Base-by-base conservation (phyloP, 805 yeast genomes). In the Ogataea corticis region DNA sequence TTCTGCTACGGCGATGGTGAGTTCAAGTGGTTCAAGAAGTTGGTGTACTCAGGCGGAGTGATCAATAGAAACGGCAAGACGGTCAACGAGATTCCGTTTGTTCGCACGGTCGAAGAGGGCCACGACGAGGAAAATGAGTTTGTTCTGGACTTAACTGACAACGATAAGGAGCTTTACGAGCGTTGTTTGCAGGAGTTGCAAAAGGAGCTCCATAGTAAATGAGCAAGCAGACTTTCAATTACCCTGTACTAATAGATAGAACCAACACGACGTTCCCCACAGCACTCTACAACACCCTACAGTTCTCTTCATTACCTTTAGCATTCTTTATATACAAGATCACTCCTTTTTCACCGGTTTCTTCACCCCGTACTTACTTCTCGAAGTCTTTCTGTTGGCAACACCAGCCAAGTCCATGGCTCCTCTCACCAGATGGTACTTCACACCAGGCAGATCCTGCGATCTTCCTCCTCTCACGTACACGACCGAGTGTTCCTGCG, bases 391-490 rank as follows among this genome's bases (percentile, higher is more conserved):
- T 70, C 98, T 82, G 62, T 90, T 89, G 30, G 96, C 97, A 27
- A 94, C 99, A 41, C 97, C 98, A 39, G 90, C 85, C 61, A 94
- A 75, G 72, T 92, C 99, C 63, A 83, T 80, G 7, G 90, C 87
- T 40, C 99, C 99, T 72, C 99, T 82, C 16, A 94, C 86, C 56
- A 89, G 75, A 69, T 87, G 94, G 68, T 94, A 94, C 65, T 89
- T 91, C 39, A 94, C 97, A 78, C 99, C 99, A 19, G 99, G 99
- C 58, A 92, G 74, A 82, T 94, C 99, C 64, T 91, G 97, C 42
- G 88, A 88, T 76, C 97, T 83, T 13, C 99, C 99, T n/a, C 99
- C 99, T 69, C 99, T 82, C 3, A 94, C 96, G 42, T 82, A 79
- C 1, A 94, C 98, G 41, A 94, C 95, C 61, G 95, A 87, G 70